Percentiles rank a stretch among this genome's conserved stretches.
Evolutionary conservation across 495 filamentous ascomycete genomes (phyloP).

Genomic region (Beverwykella pulmonaria): DNA sequence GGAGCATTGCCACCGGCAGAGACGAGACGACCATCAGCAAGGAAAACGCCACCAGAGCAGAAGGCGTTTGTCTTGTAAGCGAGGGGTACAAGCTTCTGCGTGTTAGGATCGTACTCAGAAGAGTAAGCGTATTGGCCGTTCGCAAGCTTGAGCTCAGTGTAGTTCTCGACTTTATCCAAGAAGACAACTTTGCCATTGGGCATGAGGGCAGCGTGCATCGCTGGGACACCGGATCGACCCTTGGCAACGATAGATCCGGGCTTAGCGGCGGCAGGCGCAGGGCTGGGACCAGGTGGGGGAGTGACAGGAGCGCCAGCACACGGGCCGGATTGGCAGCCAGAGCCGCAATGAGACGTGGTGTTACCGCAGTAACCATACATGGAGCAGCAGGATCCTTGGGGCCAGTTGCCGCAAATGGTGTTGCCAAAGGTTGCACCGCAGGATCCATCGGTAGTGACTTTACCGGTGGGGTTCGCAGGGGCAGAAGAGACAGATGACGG

Average conservation of each 20-base stretch:
- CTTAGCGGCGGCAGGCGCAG: slow-evolving; percentile 43
- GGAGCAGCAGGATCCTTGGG: slow-evolving; percentile 54
- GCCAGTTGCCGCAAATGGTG: slow-evolving; percentile 55
- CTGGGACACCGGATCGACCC: slow-evolving; percentile 62
- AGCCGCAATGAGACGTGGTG: slow-evolving; percentile 49
- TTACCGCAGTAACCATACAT: slow-evolving; percentile 54
- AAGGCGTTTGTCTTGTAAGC: slow-evolving; percentile 64
- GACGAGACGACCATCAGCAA: slow-evolving; percentile 58
- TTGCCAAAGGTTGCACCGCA: slow-evolving; percentile 53
- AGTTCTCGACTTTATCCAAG: slow-evolving; percentile 67
- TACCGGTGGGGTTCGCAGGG: slow-evolving; percentile 19
- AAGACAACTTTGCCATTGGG: slow-evolving; percentile 63
- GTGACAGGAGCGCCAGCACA: slow-evolving; percentile 40
- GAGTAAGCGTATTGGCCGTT: slow-evolving; percentile 63
- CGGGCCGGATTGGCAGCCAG: slow-evolving; percentile 52
- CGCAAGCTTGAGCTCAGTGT: slow-evolving; percentile 57
- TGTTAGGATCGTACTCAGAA: slow-evolving; percentile 59
- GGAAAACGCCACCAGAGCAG: slow-evolving; percentile 63
- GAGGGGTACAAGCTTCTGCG: slow-evolving; percentile 54
- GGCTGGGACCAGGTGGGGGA: slow-evolving; percentile 41
- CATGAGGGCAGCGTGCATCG: slow-evolving; percentile 65
- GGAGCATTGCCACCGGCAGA: slow-evolving; percentile 63
- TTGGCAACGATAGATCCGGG: slow-evolving; percentile 54
- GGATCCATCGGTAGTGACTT: slow-evolving; percentile 49
- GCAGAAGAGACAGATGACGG: slow-evolving; percentile 36